These are phyloP conservation scores for Dujonia santamariae DNA, from an alignment of 1,139 yeast genomes.

Conservation along the genomic window DNA sequence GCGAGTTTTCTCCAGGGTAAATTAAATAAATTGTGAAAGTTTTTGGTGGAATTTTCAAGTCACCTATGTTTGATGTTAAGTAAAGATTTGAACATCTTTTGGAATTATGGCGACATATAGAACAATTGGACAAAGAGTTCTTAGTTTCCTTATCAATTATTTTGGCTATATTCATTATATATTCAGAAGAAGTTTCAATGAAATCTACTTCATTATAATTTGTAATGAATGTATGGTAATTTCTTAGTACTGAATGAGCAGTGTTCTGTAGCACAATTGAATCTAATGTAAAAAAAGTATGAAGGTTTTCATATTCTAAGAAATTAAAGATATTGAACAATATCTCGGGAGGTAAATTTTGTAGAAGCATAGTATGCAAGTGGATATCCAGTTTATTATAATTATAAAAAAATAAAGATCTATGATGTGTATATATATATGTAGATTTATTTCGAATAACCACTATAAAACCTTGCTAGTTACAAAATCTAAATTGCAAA, in stretches of 20 bases:
- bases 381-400: background rate
- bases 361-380: background rate
- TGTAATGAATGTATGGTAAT: slow-evolving; percentile 3
- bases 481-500: background rate
- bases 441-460: too few relatives aligned
- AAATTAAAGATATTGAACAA: background rate
- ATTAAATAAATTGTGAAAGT: slow-evolving; percentile 5
- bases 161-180: slow-evolving; percentile 2
- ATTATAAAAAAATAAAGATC: background rate
- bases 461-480: slow-evolving; percentile 1
- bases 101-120: background rate
- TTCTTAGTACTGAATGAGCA: too few relatives aligned
- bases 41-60: background rate
- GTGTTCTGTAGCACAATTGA: background rate
- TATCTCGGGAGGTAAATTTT: slow-evolving; percentile 4
- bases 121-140: background rate
- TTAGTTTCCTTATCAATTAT: slow-evolving; percentile 2
- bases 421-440: too few relatives aligned
- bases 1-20: slow-evolving; percentile 4
- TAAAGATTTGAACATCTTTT: background rate
- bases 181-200: background rate
- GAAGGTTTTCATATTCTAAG: slow-evolving; percentile 5
- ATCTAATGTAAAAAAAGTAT: background rate
- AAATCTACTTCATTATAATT: slow-evolving; percentile 4
- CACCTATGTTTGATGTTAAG: background rate